Evolutionary conservation across 768 basidiomycete genomes (phyloP).

Genomic region (Amanita jacksonii): DNA sequence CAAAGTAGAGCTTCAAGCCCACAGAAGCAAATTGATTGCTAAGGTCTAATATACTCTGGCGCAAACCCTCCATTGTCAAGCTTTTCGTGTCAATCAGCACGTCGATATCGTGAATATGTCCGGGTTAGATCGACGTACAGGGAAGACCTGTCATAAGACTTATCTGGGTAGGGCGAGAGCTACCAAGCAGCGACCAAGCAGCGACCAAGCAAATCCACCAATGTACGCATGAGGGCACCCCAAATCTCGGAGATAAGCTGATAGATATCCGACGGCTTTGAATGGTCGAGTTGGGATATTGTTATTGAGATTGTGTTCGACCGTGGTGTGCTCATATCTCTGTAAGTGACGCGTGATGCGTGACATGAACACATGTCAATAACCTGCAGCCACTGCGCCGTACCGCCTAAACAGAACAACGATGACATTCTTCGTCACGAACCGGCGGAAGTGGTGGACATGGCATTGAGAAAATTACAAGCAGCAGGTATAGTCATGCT

Average conservation of each 20-base stretch:
- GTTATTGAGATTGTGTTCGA: too few relatives aligned
- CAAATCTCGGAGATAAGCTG: slow-evolving; percentile 13
- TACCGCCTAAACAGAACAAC: neutral
- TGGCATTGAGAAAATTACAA: slow-evolving; percentile 8
- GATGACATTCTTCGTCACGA: slow-evolving; percentile 10
- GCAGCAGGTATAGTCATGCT: slow-evolving; percentile 8
- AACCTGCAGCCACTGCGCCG: too few relatives aligned
- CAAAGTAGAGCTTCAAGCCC: slow-evolving; percentile 20
- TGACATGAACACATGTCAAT: too few relatives aligned
- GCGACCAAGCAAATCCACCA: slow-evolving; percentile 21
- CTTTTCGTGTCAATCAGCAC: slow-evolving; percentile 17
- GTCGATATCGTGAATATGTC: slow-evolving; percentile 20
- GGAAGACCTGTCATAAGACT: slow-evolving; percentile 10
- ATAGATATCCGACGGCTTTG: slow-evolving; percentile 13
- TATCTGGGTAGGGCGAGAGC: slow-evolving; percentile 13
- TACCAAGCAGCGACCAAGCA: slow-evolving; percentile 3
- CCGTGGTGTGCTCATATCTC: too few relatives aligned
- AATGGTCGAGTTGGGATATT: too few relatives aligned
- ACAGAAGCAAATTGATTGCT: slow-evolving; percentile 16
- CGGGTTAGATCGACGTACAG: slow-evolving; percentile 5
- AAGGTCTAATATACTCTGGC: slow-evolving; percentile 14
- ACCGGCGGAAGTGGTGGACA: slow-evolving; percentile 15
- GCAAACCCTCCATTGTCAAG: slow-evolving; percentile 12
- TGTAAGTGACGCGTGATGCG: too few relatives aligned
- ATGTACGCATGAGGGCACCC: slow-evolving; percentile 19